Evolutionary conservation across 148 eudicot genomes (phyloP).

Genomic region (Limonium bicolor): DNA sequence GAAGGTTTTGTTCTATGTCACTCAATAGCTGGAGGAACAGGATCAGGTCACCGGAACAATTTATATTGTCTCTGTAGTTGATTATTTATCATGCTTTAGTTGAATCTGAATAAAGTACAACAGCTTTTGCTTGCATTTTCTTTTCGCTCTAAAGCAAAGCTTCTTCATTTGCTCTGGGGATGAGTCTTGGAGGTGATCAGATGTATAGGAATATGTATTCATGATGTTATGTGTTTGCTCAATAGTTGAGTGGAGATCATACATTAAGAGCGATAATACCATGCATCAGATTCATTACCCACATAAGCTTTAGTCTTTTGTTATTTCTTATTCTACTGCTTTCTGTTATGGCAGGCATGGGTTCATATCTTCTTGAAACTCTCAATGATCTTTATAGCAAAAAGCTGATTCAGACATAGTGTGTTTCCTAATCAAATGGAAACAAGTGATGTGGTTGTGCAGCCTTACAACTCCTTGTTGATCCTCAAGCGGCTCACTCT

Average conservation of each 20-base stretch:
- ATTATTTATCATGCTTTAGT: background rate
- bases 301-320: background rate
- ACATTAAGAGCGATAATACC: background rate
- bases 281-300: background rate
- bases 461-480: conserved; percentile 87
- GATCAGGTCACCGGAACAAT: conserved; percentile 51
- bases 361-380: conserved; percentile 86
- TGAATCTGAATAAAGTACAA: background rate
- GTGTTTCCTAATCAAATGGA: conserved; percentile 93
- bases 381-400: conserved; percentile 95
- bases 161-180: background rate
- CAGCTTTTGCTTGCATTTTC: background rate
- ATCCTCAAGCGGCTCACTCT: conserved; percentile 86
- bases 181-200: too few relatives aligned
- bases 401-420: conserved; percentile 90
- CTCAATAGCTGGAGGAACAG: conserved; percentile 97
- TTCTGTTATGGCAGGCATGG: conserved; percentile 54
- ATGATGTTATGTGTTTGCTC: background rate
- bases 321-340: background rate
- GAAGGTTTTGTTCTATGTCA: conserved; percentile 97
- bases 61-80: background rate
- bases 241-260: background rate
- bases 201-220: too few relatives aligned
- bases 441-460: conserved; percentile 92
- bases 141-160: background rate